Evolutionary conservation across 73 alveolate genomes (phyloP).

Genomic region (Stentor coeruleus): DNA sequence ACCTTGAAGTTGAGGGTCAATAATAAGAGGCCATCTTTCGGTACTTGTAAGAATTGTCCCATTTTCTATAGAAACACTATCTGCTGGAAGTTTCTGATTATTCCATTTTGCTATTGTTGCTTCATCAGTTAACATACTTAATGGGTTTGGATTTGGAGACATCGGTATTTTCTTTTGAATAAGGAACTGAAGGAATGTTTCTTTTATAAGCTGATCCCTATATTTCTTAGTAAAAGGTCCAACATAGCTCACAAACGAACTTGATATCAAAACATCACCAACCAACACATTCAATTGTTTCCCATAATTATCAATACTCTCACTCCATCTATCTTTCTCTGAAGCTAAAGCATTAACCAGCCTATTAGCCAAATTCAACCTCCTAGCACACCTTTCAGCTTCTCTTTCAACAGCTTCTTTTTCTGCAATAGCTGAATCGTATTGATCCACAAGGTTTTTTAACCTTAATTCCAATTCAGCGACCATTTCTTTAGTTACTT

Average conservation of each 20-base stretch:
- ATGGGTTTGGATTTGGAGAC: constrained; percentile 96
- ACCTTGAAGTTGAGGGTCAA: constrained; percentile 98
- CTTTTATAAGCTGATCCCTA: constrained; percentile 92
- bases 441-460: constrained; percentile 84
- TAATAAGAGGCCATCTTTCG: constrained; percentile 97
- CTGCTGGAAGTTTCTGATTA: constrained; percentile 97
- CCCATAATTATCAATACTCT: constrained; percentile 71
- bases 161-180: constrained; percentile 92
- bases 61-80: constrained; percentile 96
- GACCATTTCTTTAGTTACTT: constrained; percentile 87
- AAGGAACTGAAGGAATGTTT: constrained; percentile 90
- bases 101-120: constrained; percentile 99
- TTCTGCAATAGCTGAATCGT: constrained; percentile 98
- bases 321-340: constrained; percentile 96
- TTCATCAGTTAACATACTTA: constrained; percentile 95
- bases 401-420: constrained; percentile 98
- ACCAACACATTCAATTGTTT: constrained; percentile 84
- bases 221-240: constrained; percentile 99
- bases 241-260: constrained; percentile 98
- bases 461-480: constrained; percentile 79
- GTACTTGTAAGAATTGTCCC: constrained; percentile 97
- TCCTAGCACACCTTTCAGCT: constrained; percentile 94
- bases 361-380: constrained; percentile 96
- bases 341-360: constrained; percentile 94
- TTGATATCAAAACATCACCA: constrained; percentile 98